Percentiles rank a stretch among this genome's conserved stretches.
Conservation (phyloP, 805 yeast genomes). For the Yarrowia sp. region DNA sequence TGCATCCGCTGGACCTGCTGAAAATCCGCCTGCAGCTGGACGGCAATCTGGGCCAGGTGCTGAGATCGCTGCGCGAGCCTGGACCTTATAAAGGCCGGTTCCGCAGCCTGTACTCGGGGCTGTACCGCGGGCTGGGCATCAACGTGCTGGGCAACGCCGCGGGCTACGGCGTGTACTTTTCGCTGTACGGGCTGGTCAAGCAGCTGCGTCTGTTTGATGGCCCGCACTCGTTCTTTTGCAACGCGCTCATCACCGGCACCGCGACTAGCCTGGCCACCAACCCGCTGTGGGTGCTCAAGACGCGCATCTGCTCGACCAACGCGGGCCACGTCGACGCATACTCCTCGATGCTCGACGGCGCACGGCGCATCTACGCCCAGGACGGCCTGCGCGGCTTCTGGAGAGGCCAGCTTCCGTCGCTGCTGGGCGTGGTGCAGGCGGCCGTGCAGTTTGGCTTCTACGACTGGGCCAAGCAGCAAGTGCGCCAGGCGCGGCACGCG, state of each 20-base stretch:
- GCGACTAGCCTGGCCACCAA: slow-evolving; percentile 75
- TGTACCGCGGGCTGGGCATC: slow-evolving; percentile 76
- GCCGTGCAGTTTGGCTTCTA: slow-evolving; percentile 84
- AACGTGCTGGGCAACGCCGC: slow-evolving; percentile 78
- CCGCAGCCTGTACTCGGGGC: slow-evolving; percentile 33
- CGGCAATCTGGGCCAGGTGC: slow-evolving; percentile 19
- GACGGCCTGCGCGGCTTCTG: slow-evolving; percentile 67
- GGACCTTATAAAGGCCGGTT: slow-evolving; percentile 22
- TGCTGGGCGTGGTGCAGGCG: slow-evolving; percentile 84
- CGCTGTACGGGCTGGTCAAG: slow-evolving; percentile 45
- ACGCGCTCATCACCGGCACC: slow-evolving; percentile 71
- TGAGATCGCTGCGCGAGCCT: slow-evolving; percentile 20
- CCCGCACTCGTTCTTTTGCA: slow-evolving; percentile 45
- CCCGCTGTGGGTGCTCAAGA: slow-evolving; percentile 94
- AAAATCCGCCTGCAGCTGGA: slow-evolving; percentile 79
- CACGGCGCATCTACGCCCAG: slow-evolving; percentile 45
- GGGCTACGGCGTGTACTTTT: slow-evolving; percentile 89
- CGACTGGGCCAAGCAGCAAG: slow-evolving; percentile 44
- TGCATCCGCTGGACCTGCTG: slow-evolving; percentile 87
- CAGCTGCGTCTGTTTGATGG: background rate
- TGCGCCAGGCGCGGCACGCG: background rate
- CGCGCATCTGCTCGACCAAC: slow-evolving; percentile 69
- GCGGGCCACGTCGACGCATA: slow-evolving; percentile 50
- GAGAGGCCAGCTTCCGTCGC: slow-evolving; percentile 71
- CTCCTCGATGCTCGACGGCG: slow-evolving; percentile 55